Evolutionary conservation across 495 filamentous ascomycete genomes (phyloP).

Genomic region (Penicillium turbatum): DNA sequence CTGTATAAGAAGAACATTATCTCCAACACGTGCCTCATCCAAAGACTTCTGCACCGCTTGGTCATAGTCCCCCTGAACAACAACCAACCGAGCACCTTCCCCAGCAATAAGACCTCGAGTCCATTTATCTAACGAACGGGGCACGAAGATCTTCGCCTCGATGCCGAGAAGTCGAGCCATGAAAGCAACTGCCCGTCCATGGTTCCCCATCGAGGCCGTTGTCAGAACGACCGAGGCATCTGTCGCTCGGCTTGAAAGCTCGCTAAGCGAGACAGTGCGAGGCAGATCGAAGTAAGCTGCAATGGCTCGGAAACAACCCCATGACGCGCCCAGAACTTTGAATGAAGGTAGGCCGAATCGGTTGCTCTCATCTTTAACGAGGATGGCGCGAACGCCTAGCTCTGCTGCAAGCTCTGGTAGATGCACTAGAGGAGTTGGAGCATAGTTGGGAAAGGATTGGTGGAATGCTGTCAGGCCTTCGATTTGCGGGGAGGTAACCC

Average conservation of each 20-base stretch:
- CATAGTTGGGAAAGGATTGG: conserved; percentile 46
- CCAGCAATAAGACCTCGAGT: conserved; percentile 50
- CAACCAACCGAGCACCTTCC: conserved; percentile 54
- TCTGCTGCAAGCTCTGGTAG: conserved; percentile 51
- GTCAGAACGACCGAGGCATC: conserved; percentile 33
- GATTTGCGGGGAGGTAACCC: conserved; percentile 9
- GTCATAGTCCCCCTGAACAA: conserved; percentile 59
- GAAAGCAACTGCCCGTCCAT: conserved; percentile 63
- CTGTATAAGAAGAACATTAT: conserved; percentile 53
- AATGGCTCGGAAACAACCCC: conserved; percentile 58
- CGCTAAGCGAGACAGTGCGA: conserved; percentile 30
- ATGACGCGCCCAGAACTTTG: conserved; percentile 76
- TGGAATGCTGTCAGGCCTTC: conserved; percentile 42
- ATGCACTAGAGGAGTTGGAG: conserved; percentile 45
- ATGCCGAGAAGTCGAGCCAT: conserved; percentile 57
- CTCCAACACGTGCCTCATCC: conserved; percentile 24
- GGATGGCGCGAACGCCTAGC: conserved; percentile 51
- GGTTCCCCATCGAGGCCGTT: conserved; percentile 66
- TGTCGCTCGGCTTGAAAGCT: conserved; percentile 36
- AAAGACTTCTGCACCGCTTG: conserved; percentile 46
- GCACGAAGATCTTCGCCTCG: conserved; percentile 52
- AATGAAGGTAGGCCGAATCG: conserved; percentile 65
- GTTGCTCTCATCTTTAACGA: conserved; percentile 56
- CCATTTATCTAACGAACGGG: conserved; percentile 43
- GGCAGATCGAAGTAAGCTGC: conserved; percentile 36